A percentile compares a stretch with the other conserved stretches of the same genome.
Evolutionary conservation across 2,329 filamentous ascomycete species (phyloP).

Genomic region (Ophiocordyceps australis): DNA sequence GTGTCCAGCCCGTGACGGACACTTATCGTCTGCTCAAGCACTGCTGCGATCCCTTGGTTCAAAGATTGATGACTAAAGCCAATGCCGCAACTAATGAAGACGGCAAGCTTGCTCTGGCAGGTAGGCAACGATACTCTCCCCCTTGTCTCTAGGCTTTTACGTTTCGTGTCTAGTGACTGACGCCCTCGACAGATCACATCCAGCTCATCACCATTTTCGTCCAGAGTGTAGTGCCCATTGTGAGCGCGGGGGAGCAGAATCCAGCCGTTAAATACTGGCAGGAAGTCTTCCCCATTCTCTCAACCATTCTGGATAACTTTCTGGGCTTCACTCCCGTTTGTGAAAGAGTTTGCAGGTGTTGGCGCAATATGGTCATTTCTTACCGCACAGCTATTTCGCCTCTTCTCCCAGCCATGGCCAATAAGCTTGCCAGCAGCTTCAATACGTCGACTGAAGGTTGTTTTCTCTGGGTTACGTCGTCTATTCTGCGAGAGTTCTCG

Average conservation of each 20-base stretch:
- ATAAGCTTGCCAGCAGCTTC: conserved; percentile 77
- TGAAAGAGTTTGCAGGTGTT: conserved; percentile 85
- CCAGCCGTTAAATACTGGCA: conserved; percentile 93
- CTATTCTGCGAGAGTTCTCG: conserved; percentile 88
- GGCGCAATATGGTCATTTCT: conserved; percentile 92
- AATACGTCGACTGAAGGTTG: conserved; percentile 76
- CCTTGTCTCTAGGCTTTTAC: not conserved
- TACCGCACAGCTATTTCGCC: conserved; percentile 82
- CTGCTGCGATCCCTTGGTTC: conserved; percentile 82
- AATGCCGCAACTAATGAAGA: conserved; percentile 70
- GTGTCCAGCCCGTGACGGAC: conserved; percentile 64
- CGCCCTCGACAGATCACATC: conserved; percentile 49
- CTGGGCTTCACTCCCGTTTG: conserved; percentile 73
- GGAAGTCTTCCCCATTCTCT: conserved; percentile 77
- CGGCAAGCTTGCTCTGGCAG: conserved; percentile 70
- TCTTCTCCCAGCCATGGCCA: conserved; percentile 67
- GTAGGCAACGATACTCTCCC: conserved; percentile 23
- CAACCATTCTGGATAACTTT: conserved; percentile 77
- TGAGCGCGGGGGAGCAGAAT: conserved; percentile 55
- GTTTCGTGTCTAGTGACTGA: not conserved
- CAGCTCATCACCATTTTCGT: conserved; percentile 86
- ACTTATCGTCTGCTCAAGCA: conserved; percentile 75
- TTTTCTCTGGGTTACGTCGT: conserved; percentile 96
- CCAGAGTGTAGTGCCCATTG: conserved; percentile 56
- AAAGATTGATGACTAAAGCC: conserved; percentile 70